phyloP scores from a whole-genome alignment of 169 alveolate genomes.

The Cryptosporidium baileyi region DNA sequence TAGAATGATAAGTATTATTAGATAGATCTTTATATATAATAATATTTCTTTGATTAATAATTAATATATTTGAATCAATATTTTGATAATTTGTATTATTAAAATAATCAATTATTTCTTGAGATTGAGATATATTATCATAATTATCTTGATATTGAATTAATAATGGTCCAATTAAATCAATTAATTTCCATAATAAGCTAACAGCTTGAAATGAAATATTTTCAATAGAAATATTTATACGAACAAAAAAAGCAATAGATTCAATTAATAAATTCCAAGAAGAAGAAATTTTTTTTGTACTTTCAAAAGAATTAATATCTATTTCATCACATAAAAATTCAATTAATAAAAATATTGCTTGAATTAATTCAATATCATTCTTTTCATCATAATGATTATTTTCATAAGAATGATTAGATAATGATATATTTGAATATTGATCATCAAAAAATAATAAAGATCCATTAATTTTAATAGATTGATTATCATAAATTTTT shows the following conservation, averaged over 20 bases:
- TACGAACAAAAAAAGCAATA: slow-evolving; percentile 50
- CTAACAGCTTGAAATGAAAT: slow-evolving; percentile 63
- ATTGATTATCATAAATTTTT: background rate
- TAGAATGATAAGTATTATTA: background rate
- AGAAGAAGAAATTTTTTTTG: slow-evolving; percentile 13
- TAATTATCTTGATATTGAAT: background rate
- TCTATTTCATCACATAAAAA: slow-evolving; percentile 26
- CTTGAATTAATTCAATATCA: slow-evolving; percentile 25
- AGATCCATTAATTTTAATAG: background rate
- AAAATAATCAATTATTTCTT: background rate
- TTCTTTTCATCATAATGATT: background rate
- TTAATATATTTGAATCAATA: background rate
- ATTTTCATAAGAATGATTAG: no score
- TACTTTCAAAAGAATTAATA: background rate
- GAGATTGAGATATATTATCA: background rate
- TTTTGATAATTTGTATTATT: background rate
- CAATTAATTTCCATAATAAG: slow-evolving; percentile 41
- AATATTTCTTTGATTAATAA: slow-evolving; percentile 13
- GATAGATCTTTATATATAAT: background rate
- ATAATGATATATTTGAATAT: no score
- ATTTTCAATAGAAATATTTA: slow-evolving; percentile 11
- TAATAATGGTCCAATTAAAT: slow-evolving; percentile 6
- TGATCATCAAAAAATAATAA: background rate
- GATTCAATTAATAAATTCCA: slow-evolving; percentile 36
- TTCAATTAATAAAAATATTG: slow-evolving; percentile 20